Evolutionary conservation across 2,329 filamentous ascomycete genomes (phyloP), one percentile per base, ranked within the genome.

Genomic region (Talaromyces verruculosus): DNA sequence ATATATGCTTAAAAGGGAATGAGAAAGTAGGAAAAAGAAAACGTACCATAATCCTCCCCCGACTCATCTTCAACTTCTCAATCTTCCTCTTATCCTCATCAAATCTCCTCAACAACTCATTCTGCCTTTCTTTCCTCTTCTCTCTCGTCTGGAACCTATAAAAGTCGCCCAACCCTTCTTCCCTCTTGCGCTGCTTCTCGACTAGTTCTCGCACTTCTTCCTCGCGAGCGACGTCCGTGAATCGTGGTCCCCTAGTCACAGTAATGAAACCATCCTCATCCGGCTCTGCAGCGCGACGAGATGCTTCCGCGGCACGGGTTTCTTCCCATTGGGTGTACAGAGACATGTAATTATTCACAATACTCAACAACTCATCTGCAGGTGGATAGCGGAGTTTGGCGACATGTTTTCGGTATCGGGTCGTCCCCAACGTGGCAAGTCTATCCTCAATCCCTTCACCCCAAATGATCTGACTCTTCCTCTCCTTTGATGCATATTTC

Each of bases 221-320:
- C 68, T 88, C 84, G 64, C 89, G 86, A 1, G 91, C 93, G 0
- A 91, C 88, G n/a, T 89, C 90, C 6, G 84, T 84, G 66, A 89
- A 83, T 67, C 85, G 84, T 45, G 91, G 91, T 30, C 93, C 93
- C 64, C 91, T 86, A 1, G 89, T 91, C 28, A 99, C 95, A 3
- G 93, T 98, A 59, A 98, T 86, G 76, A 99, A 99, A 1, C 95
- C 95, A 77, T 99, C 95, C 74, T 92, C 93, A 77, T 99, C 95
- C 0, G 94, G 92, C 72, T 92, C 89, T 71, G 90, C 89, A 67
- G 91, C 88, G 68, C 89, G 81, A 64, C 85, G 75, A 80, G 90
- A 74, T 82, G 84, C 80, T 81, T 88, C 69, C 74, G 84, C 71
- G 83, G 89, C 78, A 83, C 89, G 79, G 77, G 87, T 83, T 85